These are phyloP conservation scores for Clavispora santaluciae DNA, from an alignment of 805 yeast genomes.

Conservation along the genomic window DNA sequence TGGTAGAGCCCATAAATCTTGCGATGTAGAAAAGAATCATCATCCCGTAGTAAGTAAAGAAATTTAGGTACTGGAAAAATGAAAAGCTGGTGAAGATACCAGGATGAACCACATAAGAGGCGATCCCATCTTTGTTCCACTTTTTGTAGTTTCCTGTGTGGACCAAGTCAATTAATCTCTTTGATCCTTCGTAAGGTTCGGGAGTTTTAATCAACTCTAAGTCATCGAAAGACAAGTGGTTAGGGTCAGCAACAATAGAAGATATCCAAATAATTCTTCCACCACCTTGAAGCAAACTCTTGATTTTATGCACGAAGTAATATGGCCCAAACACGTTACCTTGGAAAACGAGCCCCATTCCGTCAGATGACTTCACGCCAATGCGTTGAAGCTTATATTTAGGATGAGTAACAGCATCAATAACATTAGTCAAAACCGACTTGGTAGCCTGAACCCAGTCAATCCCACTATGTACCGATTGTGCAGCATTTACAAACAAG, in stretches of 20 bases:
- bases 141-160: constrained; percentile 65
- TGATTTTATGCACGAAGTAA: constrained; percentile 66
- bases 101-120: constrained; percentile 82
- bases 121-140: constrained; percentile 50
- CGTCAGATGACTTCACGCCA: constrained; percentile 75
- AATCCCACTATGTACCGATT: constrained; percentile 80
- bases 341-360: constrained; percentile 83
- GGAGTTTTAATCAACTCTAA: constrained; percentile 60
- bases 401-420: constrained; percentile 84
- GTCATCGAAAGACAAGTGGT: constrained; percentile 68
- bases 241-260: constrained; percentile 74
- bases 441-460: constrained; percentile 77
- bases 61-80: constrained; percentile 68
- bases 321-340: constrained; percentile 97
- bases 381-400: constrained; percentile 76
- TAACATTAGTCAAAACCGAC: constrained; percentile 62
- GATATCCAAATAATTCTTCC: constrained; percentile 83
- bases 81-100: constrained; percentile 88
- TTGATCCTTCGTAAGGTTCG: constrained; percentile 87
- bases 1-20: constrained; percentile 74
- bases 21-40: constrained; percentile 76
- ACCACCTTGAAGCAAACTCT: constrained; percentile 51
- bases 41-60: constrained; percentile 85
- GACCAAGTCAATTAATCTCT: constrained; percentile 75
- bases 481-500: constrained; percentile 84